Evolutionary conservation across 306 rosid genomes (phyloP).

Genomic region (Glycine soja): DNA sequence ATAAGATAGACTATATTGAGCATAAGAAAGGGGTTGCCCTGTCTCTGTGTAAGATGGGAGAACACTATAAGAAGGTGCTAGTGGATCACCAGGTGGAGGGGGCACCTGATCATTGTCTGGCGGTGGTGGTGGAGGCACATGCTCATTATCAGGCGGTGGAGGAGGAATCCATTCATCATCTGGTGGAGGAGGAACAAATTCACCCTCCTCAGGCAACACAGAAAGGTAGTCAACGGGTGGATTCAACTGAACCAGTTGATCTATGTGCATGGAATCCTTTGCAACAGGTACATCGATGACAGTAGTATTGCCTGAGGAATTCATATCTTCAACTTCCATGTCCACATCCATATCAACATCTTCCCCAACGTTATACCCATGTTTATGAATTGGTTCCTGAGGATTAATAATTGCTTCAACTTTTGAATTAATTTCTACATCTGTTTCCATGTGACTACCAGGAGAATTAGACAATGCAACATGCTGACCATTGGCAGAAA

Average conservation of each 20-base stretch:
- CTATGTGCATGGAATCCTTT: constrained; percentile 46
- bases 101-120: constrained; percentile 82
- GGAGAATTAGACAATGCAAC: constrained; percentile 50
- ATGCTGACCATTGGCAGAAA: constrained; percentile 46
- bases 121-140: constrained; percentile 89
- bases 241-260: constrained; percentile 55
- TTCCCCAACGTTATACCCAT: constrained; percentile 56
- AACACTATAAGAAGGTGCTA: constrained; percentile 55
- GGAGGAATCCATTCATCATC: constrained; percentile 99
- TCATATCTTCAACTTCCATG: constrained; percentile 92
- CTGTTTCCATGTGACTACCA: constrained; percentile 41
- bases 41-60: constrained; percentile 69
- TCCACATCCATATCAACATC: constrained; percentile 99
- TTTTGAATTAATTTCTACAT: constrained; percentile 49
- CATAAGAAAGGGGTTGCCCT: constrained; percentile 65
- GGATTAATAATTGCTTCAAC: constrained; percentile 51
- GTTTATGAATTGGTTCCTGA: constrained; percentile 56
- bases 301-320: constrained; percentile 55
- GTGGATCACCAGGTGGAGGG: constrained; percentile 88
- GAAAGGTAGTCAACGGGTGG: constrained; percentile 47
- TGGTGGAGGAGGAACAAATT: constrained; percentile 77
- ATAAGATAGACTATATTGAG: constrained; percentile 65
- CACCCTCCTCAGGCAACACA: constrained; percentile 49
- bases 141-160: constrained; percentile 93
- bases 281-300: constrained; percentile 42